Percentiles rank a stretch among this genome's conserved stretches.
phyloP scores from a whole-genome alignment of 768 basidiomycete species.

The Aureoboletus auriporus region DNA sequence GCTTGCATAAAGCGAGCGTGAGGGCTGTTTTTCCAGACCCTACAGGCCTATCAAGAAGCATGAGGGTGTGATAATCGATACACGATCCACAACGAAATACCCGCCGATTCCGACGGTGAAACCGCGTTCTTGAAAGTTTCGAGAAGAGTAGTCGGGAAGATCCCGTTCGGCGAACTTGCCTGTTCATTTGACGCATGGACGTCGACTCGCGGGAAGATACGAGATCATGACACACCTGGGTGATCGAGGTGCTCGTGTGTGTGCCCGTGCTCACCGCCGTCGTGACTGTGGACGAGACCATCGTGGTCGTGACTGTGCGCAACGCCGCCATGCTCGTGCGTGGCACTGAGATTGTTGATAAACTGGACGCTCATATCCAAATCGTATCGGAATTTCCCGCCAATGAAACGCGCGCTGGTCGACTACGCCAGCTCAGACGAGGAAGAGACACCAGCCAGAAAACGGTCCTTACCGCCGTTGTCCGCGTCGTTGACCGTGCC shows the following conservation, averaged over 20 bases:
- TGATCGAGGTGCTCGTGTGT: slow-evolving; percentile 92
- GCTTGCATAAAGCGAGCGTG: slow-evolving; percentile 84
- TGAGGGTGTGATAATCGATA: not conserved
- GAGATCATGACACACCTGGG: slow-evolving; percentile 51
- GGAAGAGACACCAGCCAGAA: slow-evolving; percentile 26
- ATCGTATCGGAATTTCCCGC: slow-evolving; percentile 11
- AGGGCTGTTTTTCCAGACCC: slow-evolving; percentile 97
- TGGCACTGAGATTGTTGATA: slow-evolving; percentile 59
- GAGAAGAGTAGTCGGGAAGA: slow-evolving; percentile 76
- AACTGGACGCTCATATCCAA: slow-evolving; percentile 62
- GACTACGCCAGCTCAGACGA: slow-evolving; percentile 51
- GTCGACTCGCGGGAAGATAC: not conserved
- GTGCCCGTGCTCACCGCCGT: slow-evolving; percentile 82
- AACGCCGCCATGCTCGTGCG: slow-evolving; percentile 31
- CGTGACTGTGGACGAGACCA: slow-evolving; percentile 41
- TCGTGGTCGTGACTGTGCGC: slow-evolving; percentile 51
- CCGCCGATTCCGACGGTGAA: slow-evolving; percentile 99
- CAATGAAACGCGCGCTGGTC: slow-evolving; percentile 38
- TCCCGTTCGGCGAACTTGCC: slow-evolving; percentile 93
- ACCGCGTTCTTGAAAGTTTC: slow-evolving; percentile 89
- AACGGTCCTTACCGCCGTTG: slow-evolving; percentile 58
- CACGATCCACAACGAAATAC: slow-evolving; percentile 40
- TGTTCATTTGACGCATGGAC: slow-evolving; percentile 25
- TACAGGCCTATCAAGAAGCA: slow-evolving; percentile 65
- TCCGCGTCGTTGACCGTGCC: slow-evolving; percentile 44